Percentiles rank a stretch among this genome's conserved stretches.
phyloP scores from a whole-genome alignment of 208 protist genomes.

The Leishmania aethiopica region DNA sequence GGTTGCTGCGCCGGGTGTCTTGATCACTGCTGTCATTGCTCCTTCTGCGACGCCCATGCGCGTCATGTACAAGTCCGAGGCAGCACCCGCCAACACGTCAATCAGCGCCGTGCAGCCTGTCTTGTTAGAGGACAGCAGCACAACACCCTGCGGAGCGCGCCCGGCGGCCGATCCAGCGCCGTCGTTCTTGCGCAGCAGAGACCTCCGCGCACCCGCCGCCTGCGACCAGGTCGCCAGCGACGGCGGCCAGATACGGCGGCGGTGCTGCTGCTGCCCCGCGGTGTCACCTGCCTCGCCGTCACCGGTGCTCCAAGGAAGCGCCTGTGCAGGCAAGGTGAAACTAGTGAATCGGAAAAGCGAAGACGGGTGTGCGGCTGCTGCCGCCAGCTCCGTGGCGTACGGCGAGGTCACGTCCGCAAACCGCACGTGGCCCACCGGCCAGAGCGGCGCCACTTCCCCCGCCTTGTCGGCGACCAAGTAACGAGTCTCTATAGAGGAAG shows the following conservation, averaged over 20 bases:
- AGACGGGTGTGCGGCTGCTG: not conserved
- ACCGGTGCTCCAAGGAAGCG: constrained; percentile 19
- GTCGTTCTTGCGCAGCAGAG: not conserved
- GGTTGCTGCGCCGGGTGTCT: not conserved
- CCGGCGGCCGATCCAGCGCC: not conserved
- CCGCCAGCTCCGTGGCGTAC: constrained; percentile 8
- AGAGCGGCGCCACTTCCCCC: constrained; percentile 24
- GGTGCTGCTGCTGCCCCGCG: not conserved
- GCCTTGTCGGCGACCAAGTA: constrained; percentile 22
- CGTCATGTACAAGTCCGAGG: constrained; percentile 27
- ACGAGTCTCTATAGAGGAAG: constrained; percentile 37
- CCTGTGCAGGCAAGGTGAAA: constrained; percentile 15
- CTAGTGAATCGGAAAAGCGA: constrained; percentile 7
- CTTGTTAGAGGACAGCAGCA: constrained; percentile 20
- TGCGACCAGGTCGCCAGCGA: constrained; percentile 20
- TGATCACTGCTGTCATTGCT: not conserved
- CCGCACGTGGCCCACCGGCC: constrained; percentile 55
- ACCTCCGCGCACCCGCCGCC: not conserved
- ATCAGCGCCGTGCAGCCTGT: constrained; percentile 21
- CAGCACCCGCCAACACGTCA: constrained; percentile 29
- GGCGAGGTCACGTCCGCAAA: constrained; percentile 50
- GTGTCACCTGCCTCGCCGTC: not conserved
- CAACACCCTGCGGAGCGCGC: constrained; percentile 13
- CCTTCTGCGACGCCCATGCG: constrained; percentile 8
- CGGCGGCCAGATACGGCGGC: constrained; percentile 20